A percentile compares a stretch with the other conserved stretches of the same genome.
Conservation (phyloP, 2,329 filamentous ascomycete genomes). For the Aureobasidium sp. region DNA sequence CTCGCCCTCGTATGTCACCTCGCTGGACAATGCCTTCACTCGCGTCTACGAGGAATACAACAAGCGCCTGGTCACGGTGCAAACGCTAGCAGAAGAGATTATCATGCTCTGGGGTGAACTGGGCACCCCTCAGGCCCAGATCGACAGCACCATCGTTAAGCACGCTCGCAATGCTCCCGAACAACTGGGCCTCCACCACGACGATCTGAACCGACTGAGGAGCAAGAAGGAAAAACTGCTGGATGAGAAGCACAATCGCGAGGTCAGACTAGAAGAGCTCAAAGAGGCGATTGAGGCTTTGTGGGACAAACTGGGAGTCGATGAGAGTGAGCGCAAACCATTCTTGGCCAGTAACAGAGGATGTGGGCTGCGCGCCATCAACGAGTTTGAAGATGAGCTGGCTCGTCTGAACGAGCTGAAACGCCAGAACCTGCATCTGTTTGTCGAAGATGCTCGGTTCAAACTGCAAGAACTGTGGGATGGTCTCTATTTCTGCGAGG, state of each 20-base stretch:
- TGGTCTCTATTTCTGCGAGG: conserved; percentile 84
- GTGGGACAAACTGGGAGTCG: conserved; percentile 81
- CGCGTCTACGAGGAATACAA: conserved; percentile 96
- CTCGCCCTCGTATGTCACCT: conserved; percentile 79
- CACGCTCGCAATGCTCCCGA: conserved; percentile 86
- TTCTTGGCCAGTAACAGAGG: conserved; percentile 86
- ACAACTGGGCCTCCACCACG: conserved; percentile 84
- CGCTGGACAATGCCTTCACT: conserved; percentile 84
- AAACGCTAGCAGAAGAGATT: conserved; percentile 70
- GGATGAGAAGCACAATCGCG: conserved; percentile 81
- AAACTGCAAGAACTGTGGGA: conserved; percentile 96
- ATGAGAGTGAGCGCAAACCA: conserved; percentile 72
- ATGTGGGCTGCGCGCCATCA: conserved; percentile 84
- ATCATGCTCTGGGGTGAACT: conserved; percentile 95
- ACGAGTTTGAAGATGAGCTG: conserved; percentile 92
- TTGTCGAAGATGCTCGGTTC: conserved; percentile 88
- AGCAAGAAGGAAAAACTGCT: conserved; percentile 72
- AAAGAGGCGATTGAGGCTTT: conserved; percentile 71
- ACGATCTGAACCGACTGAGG: conserved; percentile 69
- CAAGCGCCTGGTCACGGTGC: conserved; percentile 68
- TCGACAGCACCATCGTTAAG: conserved; percentile 79
- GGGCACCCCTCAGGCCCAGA: conserved; percentile 87
- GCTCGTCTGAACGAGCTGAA: conserved; percentile 83
- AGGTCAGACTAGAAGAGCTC: conserved; percentile 70
- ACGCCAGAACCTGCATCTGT: conserved; percentile 87